Evolutionary conservation across 2,329 filamentous ascomycete genomes (phyloP), one percentile per base, ranked within the genome.

Genomic region (Colletotrichum spinosum): DNA sequence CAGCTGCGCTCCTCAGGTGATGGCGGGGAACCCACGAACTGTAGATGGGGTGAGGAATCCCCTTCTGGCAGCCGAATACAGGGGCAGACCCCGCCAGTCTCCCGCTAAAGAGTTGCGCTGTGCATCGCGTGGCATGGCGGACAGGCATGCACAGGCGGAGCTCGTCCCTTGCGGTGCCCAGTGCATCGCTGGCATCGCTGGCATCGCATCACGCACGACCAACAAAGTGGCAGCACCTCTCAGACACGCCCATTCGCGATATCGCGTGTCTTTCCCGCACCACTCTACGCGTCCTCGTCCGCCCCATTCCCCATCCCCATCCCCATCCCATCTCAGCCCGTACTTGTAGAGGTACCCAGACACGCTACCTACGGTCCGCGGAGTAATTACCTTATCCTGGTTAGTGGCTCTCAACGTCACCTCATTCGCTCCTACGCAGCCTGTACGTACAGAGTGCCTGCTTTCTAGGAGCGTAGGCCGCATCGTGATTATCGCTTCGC

Each of bases 41-140:
- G 58, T 53, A 58, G 62, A 62, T 65, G 62, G 52, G 58, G 63
- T 62, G 63, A 65, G 58, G 37, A 52, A 55, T 65, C 62, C 46
- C 41, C 53, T 53, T 64, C 37, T 17, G 58, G 41, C n/a, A 15
- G 41, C 63, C 41, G 52, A 53, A 62, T 33, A 25, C 58, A 54
- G 52, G 62, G 62, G 48, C 41, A 11, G 62, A 49, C 63, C 63
- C 63, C 58, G 63, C 25, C 25, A 25, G 4, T 5, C 4, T 25
- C 25, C 25, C 58, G 63, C 63, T 66, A 63, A 53, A 53, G 13
- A 66, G 37, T 59, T 46, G 41, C 44, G 42, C 39, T 53, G 33
- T 51, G 57, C 51, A 56, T 45, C 49, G 37, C 48, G 50, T 42
- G 45, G 55, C 56, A 48, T 48, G 57, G 51, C 57, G 45, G 49